Conservation (phyloP, 2,329 filamentous ascomycete species). For the Ophiocordyceps robertsii region DNA sequence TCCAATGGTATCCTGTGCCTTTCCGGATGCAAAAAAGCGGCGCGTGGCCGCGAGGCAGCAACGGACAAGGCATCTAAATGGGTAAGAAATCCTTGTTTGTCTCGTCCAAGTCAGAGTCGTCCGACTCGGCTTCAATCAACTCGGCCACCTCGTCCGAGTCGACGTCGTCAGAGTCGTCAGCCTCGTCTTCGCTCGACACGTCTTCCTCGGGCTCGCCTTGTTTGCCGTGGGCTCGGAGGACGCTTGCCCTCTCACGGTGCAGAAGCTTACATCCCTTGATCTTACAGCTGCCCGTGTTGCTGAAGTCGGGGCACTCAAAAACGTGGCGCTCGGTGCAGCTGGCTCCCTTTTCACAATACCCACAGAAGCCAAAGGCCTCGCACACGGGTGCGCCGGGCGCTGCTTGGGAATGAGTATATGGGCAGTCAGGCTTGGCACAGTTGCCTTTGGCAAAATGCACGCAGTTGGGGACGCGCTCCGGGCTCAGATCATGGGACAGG, state of each 20-base stretch:
- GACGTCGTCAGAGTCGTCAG: conserved; percentile 61
- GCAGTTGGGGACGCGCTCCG: conserved; percentile 78
- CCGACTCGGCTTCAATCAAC: conserved; percentile 42
- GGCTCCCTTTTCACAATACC: conserved; percentile 76
- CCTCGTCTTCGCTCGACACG: conserved; percentile 64
- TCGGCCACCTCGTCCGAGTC: conserved; percentile 62
- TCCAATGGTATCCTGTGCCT: not conserved
- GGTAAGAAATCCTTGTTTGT: conserved; percentile 44
- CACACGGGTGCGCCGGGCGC: conserved; percentile 70
- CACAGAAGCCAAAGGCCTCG: conserved; percentile 68
- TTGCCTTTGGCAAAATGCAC: conserved; percentile 81
- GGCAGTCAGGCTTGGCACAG: conserved; percentile 77
- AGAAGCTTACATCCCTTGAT: conserved; percentile 70
- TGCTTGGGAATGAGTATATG: conserved; percentile 73
- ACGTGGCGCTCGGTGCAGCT: conserved; percentile 73
- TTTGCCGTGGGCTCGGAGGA: conserved; percentile 53
- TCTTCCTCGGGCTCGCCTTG: conserved; percentile 47
- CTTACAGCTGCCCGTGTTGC: conserved; percentile 76
- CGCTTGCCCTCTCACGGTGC: conserved; percentile 78
- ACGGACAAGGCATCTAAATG: conserved; percentile 11
- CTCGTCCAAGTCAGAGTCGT: conserved; percentile 41
- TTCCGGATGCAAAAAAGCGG: too few species aligned
- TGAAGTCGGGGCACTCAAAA: conserved; percentile 88
- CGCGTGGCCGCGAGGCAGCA: too few species aligned
- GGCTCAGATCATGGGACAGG: conserved; percentile 73